These are phyloP conservation scores for Termitomyces titanicus DNA, from an alignment of 768 basidiomycete genomes.

Conservation along the genomic window DNA sequence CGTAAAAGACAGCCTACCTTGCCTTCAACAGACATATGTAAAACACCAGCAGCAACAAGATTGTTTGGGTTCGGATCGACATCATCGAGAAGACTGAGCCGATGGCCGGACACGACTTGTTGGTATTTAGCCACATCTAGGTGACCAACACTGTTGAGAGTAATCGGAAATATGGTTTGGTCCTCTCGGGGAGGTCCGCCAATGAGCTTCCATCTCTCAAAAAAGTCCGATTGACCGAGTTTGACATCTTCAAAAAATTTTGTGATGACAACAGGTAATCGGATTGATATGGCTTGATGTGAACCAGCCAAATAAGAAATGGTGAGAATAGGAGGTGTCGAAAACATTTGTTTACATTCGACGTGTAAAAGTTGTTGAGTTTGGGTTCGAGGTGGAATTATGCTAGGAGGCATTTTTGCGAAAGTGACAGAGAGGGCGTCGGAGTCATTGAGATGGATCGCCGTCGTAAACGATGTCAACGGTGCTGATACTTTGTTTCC, in stretches of 20 bases:
- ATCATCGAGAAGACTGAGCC: slow-evolving; percentile 72
- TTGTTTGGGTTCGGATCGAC: slow-evolving; percentile 96
- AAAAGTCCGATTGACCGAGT: slow-evolving; percentile 82
- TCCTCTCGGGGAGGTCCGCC: slow-evolving; percentile 93
- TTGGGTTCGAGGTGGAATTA: slow-evolving; percentile 79
- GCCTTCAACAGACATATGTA: slow-evolving; percentile 87
- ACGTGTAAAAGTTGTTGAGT: slow-evolving; percentile 91
- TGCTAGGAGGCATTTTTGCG: slow-evolving; percentile 85
- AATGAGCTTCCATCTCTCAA: slow-evolving; percentile 97
- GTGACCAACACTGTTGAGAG: slow-evolving; percentile 60
- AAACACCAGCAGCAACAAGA: slow-evolving; percentile 90
- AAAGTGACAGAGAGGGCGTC: slow-evolving; percentile 80
- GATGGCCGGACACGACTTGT: slow-evolving; percentile 75
- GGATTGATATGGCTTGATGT: slow-evolving; percentile 79
- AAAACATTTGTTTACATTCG: slow-evolving; percentile 90
- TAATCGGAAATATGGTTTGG: slow-evolving; percentile 82
- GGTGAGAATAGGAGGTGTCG: slow-evolving; percentile 69
- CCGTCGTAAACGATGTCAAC: slow-evolving; percentile 89
- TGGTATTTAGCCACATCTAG: slow-evolving; percentile 72
- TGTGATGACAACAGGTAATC: slow-evolving; percentile 81
- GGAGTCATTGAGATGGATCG: slow-evolving; percentile 67
- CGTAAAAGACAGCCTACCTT: slow-evolving; percentile 95
- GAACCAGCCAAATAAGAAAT: slow-evolving; percentile 93
- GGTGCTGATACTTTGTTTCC: slow-evolving; percentile 92
- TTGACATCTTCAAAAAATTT: slow-evolving; percentile 95